Evolutionary conservation across 2,329 filamentous ascomycete species (phyloP).

Genomic region (Arthrobotrys iridis): DNA sequence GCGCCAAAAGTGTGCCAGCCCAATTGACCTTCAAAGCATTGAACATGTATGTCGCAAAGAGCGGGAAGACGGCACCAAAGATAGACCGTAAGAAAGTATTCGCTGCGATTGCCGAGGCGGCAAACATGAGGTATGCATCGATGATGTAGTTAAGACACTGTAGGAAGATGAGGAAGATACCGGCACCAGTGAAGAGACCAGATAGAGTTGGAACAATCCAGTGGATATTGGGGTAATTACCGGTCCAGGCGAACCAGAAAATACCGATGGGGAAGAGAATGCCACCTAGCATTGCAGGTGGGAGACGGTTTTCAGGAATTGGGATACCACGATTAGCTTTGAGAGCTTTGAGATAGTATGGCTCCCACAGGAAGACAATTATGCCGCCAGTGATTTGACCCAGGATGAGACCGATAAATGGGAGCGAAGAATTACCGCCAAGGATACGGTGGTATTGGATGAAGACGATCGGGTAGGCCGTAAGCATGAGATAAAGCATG

Average conservation of each 20-base stretch:
- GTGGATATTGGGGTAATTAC: slow-evolving; percentile 61
- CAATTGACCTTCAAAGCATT: slow-evolving; percentile 58
- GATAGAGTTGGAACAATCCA: slow-evolving; percentile 63
- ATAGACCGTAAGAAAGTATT: slow-evolving; percentile 83
- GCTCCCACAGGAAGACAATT: slow-evolving; percentile 72
- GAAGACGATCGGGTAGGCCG: slow-evolving; percentile 85
- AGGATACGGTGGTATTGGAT: slow-evolving; percentile 74
- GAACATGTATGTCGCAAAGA: slow-evolving; percentile 77
- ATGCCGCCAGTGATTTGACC: slow-evolving; percentile 76
- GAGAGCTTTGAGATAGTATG: slow-evolving; percentile 75
- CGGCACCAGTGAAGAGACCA: slow-evolving; percentile 62
- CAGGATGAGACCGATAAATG: slow-evolving; percentile 84
- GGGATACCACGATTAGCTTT: slow-evolving; percentile 73
- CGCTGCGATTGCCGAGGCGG: slow-evolving; percentile 77
- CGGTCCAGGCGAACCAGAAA: slow-evolving; percentile 68
- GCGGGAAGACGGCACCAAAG: slow-evolving; percentile 80
- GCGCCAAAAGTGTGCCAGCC: slow-evolving; percentile 59
- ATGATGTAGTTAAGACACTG: slow-evolving; percentile 64
- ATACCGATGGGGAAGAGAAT: slow-evolving; percentile 64
- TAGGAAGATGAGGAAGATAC: slow-evolving; percentile 64
- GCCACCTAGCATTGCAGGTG: slow-evolving; percentile 67
- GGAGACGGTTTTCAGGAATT: slow-evolving; percentile 74
- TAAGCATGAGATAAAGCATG: slow-evolving; percentile 84
- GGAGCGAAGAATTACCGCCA: slow-evolving; percentile 67
- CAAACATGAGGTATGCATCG: slow-evolving; percentile 62